These are phyloP conservation scores for Ampelocalamus luodianensis DNA, from an alignment of 176 grass and related monocot genomes.

Conservation along the genomic window DNA sequence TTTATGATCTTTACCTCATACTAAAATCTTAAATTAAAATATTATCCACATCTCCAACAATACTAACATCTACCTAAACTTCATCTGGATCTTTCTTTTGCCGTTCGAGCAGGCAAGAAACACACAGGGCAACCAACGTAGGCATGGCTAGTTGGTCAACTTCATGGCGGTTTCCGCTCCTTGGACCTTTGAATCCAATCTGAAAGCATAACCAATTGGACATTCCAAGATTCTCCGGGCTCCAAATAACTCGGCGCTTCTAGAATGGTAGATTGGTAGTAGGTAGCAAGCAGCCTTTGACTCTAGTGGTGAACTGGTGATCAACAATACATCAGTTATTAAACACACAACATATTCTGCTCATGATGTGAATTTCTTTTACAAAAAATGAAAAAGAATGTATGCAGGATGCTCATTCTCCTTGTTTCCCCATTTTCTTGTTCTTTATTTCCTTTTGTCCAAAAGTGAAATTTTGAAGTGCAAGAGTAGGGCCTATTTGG, in stretches of 20 bases:
- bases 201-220: not conserved
- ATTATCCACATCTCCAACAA: too few relatives aligned
- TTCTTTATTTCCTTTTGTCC: too few relatives aligned
- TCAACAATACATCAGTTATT: not conserved
- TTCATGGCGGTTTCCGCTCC: slow-evolving; percentile 18
- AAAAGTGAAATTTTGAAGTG: too few relatives aligned
- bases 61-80: not conserved
- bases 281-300: not conserved
- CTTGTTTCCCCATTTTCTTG: too few relatives aligned
- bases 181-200: not conserved
- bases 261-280: not conserved
- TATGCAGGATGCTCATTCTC: too few relatives aligned
- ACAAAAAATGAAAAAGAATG: too few relatives aligned
- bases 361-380: too few relatives aligned
- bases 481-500: too few relatives aligned
- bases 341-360: too few relatives aligned
- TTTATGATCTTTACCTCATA: too few relatives aligned
- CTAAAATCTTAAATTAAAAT: too few relatives aligned
- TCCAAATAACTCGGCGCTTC: not conserved
- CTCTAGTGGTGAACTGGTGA: not conserved
- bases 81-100: not conserved
- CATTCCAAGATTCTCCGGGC: not conserved
- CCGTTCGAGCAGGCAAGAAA: not conserved
- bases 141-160: not conserved
- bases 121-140: not conserved